A percentile compares a stretch with the other conserved stretches of the same genome.
Evolutionary conservation across 768 basidiomycete species (phyloP).

Genomic region (Pleurotus ostreatus): DNA sequence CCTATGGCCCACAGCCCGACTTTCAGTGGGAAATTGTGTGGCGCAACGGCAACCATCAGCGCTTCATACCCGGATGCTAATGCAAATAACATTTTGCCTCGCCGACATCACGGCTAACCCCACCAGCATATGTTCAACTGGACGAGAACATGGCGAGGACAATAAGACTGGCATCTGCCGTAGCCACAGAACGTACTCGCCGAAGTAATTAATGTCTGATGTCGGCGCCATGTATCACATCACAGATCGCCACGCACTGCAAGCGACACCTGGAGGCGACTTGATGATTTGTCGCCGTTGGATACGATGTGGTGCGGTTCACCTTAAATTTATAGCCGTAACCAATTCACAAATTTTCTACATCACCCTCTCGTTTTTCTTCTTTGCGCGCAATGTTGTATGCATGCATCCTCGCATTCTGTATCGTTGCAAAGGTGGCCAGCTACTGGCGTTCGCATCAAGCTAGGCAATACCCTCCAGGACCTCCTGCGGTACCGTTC

Average conservation of each 20-base stretch:
- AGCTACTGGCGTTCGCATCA: too few species aligned
- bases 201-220: neutral
- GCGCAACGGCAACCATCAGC: neutral
- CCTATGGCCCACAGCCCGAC: too few species aligned
- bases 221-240: neutral
- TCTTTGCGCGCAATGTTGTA: too few species aligned
- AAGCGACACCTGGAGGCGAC: too few species aligned
- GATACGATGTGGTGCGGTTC: neutral
- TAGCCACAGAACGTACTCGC: neutral
- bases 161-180: neutral
- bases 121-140: neutral
- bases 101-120: too few species aligned
- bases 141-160: neutral
- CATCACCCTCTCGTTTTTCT: too few species aligned
- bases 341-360: neutral
- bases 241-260: too few species aligned
- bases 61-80: neutral
- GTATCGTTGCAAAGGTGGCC: too few species aligned
- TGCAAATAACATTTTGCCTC: too few species aligned
- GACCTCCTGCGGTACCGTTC: conserved; percentile 48
- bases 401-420: too few species aligned
- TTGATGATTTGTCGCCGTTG: neutral
- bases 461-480: conserved; percentile 38
- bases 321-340: neutral
- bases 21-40: neutral